Percentiles rank a stretch among this genome's conserved stretches.
These are phyloP conservation scores for Ophiostoma montium DNA, from an alignment of 2,329 filamentous ascomycete species.

Conservation along the genomic window DNA sequence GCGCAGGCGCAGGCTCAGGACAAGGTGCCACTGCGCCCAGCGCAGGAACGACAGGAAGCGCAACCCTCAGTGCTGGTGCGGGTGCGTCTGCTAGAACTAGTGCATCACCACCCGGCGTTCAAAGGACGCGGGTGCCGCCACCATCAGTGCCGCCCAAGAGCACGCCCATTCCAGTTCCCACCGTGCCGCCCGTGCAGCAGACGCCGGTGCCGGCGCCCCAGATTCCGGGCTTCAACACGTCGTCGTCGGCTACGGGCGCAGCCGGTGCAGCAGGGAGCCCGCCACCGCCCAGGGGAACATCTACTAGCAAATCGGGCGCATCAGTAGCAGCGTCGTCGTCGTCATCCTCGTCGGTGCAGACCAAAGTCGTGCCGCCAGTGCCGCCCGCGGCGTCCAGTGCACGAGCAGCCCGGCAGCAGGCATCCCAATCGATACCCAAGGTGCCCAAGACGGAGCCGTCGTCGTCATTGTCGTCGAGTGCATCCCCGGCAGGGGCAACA, in stretches of 20 bases:
- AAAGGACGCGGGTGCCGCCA: not conserved
- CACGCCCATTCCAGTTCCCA: not conserved
- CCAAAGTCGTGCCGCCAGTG: not conserved
- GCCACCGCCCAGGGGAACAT: not conserved
- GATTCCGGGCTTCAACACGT: slow-evolving; percentile 6
- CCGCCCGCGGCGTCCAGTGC: not conserved
- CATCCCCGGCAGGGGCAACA: not conserved
- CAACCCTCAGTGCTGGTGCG: not conserved
- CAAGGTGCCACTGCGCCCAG: not conserved
- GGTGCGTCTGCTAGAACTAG: not conserved
- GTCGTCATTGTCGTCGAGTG: not conserved
- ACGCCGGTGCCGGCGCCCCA: slow-evolving; percentile 8
- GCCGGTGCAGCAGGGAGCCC: not conserved
- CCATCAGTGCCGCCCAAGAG: not conserved
- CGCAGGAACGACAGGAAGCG: not conserved
- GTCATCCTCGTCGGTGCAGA: not conserved
- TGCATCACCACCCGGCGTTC: not conserved
- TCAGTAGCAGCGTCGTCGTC: too few species aligned
- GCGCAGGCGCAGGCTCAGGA: not conserved
- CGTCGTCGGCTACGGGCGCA: not conserved
- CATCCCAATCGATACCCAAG: not conserved
- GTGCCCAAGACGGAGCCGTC: too few species aligned
- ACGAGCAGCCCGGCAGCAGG: not conserved
- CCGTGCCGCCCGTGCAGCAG: not conserved
- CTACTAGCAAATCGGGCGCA: not conserved